Percentiles rank a stretch among this genome's conserved stretches.
Evolutionary conservation across 2,329 filamentous ascomycete genomes (phyloP).

Genomic region (Curvularia hawaiiensis): DNA sequence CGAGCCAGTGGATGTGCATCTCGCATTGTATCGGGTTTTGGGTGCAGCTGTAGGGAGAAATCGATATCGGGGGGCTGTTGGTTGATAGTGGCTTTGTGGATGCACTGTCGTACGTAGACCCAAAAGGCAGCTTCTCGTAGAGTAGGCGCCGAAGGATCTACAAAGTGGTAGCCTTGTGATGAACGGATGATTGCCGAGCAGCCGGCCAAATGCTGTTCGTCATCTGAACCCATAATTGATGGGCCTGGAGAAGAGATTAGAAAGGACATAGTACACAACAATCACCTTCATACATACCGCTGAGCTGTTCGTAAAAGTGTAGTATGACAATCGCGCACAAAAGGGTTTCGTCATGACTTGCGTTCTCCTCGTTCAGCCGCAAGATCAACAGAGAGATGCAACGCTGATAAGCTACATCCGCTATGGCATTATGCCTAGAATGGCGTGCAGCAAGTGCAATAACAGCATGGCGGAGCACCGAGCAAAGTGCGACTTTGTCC

Average conservation of each 20-base stretch:
- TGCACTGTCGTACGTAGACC: constrained; percentile 42
- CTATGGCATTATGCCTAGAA: constrained; percentile 24
- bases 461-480: constrained; percentile 38
- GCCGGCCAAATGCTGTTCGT: constrained; percentile 37
- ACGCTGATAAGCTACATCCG: constrained; percentile 33
- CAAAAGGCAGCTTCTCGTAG: constrained; percentile 42
- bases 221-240: constrained; percentile 35
- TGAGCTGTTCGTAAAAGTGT: constrained; percentile 42
- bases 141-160: constrained; percentile 41
- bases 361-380: constrained; percentile 31
- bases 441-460: constrained; percentile 39
- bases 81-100: constrained; percentile 41
- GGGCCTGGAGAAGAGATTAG: constrained; percentile 25
- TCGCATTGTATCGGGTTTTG: constrained; percentile 27
- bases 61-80: constrained; percentile 40
- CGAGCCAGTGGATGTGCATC: constrained; percentile 33
- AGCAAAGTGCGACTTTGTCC: constrained; percentile 32
- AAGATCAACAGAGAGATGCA: constrained; percentile 41
- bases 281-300: constrained; percentile 18
- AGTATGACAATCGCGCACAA: constrained; percentile 42
- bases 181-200: constrained; percentile 39
- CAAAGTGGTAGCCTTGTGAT: constrained; percentile 32
- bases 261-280: neutral
- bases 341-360: constrained; percentile 36
- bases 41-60: constrained; percentile 34